Conservation (phyloP, 2,329 filamentous ascomycete genomes). For the Fusarium pseudoanthophilum region DNA sequence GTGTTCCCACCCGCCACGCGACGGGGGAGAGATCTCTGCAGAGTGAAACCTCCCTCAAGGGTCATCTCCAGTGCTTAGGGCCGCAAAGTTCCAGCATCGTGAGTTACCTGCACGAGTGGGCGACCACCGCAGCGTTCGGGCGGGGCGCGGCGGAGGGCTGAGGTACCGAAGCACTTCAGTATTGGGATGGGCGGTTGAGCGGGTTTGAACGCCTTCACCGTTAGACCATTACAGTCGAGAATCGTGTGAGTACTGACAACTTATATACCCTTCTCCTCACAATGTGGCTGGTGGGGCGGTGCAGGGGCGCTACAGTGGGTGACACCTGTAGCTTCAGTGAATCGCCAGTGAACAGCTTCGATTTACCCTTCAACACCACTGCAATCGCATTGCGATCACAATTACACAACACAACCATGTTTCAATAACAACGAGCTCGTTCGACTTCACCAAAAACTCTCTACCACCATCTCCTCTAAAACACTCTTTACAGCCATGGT, state of each 20-base stretch:
- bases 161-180: slow-evolving; percentile 50
- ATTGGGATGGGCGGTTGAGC: slow-evolving; percentile 60
- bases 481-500: background rate
- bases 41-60: slow-evolving; percentile 78
- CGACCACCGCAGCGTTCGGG: slow-evolving; percentile 74
- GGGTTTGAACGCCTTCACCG: slow-evolving; percentile 68
- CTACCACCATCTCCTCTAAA: background rate
- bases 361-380: slow-evolving; percentile 1
- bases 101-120: slow-evolving; percentile 75
- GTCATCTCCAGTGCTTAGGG: slow-evolving; percentile 76
- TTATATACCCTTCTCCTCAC: slow-evolving; percentile 35
- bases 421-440: background rate
- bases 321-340: background rate
- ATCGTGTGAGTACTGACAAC: background rate
- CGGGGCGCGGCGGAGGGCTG: slow-evolving; percentile 70
- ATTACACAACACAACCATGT: background rate
- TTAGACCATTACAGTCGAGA: slow-evolving; percentile 71
- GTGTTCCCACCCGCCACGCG: slow-evolving; percentile 76
- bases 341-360: background rate
- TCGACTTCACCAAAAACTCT: background rate
- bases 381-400: background rate
- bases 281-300: background rate
- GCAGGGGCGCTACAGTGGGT: background rate
- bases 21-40: slow-evolving; percentile 78
- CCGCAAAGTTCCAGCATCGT: slow-evolving; percentile 65